Evolutionary conservation across 805 yeast species (phyloP).

Genomic region (Kluyveromyces aestuarii): DNA sequence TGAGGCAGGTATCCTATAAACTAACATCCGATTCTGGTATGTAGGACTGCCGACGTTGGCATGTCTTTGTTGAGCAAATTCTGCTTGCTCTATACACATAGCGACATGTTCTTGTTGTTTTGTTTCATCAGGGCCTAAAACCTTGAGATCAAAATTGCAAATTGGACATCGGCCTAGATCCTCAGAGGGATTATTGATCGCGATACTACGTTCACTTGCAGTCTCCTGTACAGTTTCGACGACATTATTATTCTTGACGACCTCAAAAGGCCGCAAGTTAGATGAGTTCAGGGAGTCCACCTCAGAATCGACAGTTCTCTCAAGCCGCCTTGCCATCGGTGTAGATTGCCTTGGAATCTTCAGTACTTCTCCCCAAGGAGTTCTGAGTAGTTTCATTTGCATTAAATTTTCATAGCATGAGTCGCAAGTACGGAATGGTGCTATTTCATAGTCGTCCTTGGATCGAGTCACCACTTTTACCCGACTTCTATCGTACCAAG

Average conservation of each 20-base stretch:
- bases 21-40: conserved; percentile 68
- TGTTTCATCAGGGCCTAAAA: conserved; percentile 9
- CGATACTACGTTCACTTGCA: conserved; percentile 6
- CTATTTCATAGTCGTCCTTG: conserved; percentile 29
- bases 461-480: conserved; percentile 20
- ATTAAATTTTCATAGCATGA: conserved; percentile 44
- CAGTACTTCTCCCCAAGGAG: conserved; percentile 14
- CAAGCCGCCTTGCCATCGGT: background rate
- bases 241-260: conserved; percentile 26
- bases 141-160: conserved; percentile 20
- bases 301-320: background rate
- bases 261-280: conserved; percentile 8
- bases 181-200: conserved; percentile 4
- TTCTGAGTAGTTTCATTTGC: conserved; percentile 11
- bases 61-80: conserved; percentile 38
- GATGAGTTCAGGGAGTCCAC: background rate
- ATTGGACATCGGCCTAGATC: conserved; percentile 34
- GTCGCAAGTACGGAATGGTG: conserved; percentile 50
- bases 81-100: conserved; percentile 52
- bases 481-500: conserved; percentile 18
- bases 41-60: conserved; percentile 28
- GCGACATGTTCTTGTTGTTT: conserved; percentile 59
- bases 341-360: conserved; percentile 4
- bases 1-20: conserved; percentile 39
- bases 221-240: conserved; percentile 7